These are phyloP conservation scores for Glonium stellatum DNA, from an alignment of 495 filamentous ascomycete species.

Conservation along the genomic window DNA sequence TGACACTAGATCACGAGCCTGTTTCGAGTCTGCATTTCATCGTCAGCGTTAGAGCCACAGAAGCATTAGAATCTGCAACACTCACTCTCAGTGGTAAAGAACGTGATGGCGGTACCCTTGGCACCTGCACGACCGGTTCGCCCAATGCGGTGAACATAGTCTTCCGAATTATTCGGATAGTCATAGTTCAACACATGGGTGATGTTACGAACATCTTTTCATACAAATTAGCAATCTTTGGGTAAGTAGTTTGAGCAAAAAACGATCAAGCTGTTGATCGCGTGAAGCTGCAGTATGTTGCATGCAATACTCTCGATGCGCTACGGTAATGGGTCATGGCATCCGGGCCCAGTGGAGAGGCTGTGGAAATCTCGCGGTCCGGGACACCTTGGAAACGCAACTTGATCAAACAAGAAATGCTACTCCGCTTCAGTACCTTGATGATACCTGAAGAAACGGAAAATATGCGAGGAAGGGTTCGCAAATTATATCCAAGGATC, in stretches of 20 bases:
- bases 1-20: conserved; percentile 88
- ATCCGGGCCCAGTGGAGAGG: conserved; percentile 31
- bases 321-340: conserved; percentile 30
- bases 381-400: conserved; percentile 60
- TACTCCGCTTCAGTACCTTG: conserved; percentile 65
- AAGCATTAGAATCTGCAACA: conserved; percentile 25
- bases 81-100: conserved; percentile 90
- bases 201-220: conserved; percentile 98
- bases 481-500: conserved; percentile 83
- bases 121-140: conserved; percentile 44
- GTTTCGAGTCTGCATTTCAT: conserved; percentile 68
- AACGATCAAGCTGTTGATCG: conserved; percentile 52
- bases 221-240: conserved; percentile 68
- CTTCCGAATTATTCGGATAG: conserved; percentile 93
- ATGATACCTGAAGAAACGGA: conserved; percentile 67
- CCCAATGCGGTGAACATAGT: conserved; percentile 45
- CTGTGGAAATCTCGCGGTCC: conserved; percentile 62
- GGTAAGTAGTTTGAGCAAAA: conserved; percentile 42
- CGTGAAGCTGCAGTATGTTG: conserved; percentile 46
- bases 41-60: conserved; percentile 4
- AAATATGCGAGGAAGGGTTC: conserved; percentile 61
- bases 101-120: conserved; percentile 43
- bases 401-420: conserved; percentile 65
- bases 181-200: conserved; percentile 99
- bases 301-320: conserved; percentile 60